Evolutionary conservation across 768 basidiomycete genomes (phyloP).

Genomic region (Baorangia bicolor): DNA sequence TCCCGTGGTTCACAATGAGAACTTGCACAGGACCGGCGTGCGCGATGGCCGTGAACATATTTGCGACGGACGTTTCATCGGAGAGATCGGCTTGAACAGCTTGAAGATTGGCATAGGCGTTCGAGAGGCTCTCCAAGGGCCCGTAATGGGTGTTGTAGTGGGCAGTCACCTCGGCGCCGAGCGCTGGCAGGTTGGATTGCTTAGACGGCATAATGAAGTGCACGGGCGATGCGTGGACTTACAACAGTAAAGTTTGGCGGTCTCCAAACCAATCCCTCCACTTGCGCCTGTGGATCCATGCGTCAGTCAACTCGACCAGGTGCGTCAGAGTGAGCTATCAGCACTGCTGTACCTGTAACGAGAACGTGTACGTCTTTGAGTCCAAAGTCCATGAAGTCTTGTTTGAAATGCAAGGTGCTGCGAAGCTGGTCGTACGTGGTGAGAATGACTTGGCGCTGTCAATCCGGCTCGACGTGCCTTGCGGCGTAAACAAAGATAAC

Average conservation of each 20-base stretch:
- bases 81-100: conserved; percentile 58
- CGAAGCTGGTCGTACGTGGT: background rate
- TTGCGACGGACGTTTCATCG: conserved; percentile 49
- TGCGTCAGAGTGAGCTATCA: background rate
- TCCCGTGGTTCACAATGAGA: conserved; percentile 61
- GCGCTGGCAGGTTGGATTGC: conserved; percentile 40
- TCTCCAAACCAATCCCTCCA: conserved; percentile 73
- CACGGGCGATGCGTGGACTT: conserved; percentile 8
- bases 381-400: conserved; percentile 49
- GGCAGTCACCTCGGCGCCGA: conserved; percentile 69
- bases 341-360: conserved; percentile 51
- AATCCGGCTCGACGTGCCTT: background rate
- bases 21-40: conserved; percentile 52
- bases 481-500: conserved; percentile 5
- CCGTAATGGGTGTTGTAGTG: conserved; percentile 60
- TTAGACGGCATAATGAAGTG: background rate
- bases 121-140: conserved; percentile 41
- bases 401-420: background rate
- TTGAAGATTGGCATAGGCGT: conserved; percentile 34
- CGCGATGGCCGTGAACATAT: conserved; percentile 46
- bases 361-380: conserved; percentile 63
- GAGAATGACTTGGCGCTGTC: background rate
- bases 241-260: conserved; percentile 56
- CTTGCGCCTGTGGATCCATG: conserved; percentile 52
- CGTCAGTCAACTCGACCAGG: background rate